Percentiles rank a stretch among this genome's conserved stretches.
These are phyloP conservation scores for Euphorbia schlechtendalii DNA, from an alignment of 441 rosid genomes.

Conservation along the genomic window DNA sequence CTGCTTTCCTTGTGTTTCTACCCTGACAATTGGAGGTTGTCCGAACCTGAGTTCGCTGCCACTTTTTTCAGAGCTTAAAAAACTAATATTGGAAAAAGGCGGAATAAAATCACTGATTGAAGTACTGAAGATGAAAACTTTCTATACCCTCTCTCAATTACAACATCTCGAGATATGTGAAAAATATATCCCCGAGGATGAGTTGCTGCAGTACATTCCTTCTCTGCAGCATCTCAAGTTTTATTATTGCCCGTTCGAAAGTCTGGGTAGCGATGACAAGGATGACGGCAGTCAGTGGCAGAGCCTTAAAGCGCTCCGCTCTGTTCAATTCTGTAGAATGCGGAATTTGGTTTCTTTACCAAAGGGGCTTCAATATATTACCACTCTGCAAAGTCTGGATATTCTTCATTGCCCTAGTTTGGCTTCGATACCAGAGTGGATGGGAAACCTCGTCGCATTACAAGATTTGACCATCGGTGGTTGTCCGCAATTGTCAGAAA, in stretches of 20 bases:
- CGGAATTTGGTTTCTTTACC: no score
- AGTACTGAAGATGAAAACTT: conserved; percentile 1
- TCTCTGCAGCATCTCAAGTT: no score
- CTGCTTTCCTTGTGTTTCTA: no score
- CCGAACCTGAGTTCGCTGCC: conserved; percentile 20
- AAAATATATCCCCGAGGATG: not conserved
- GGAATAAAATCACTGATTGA: not conserved
- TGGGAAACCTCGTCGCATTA: not conserved
- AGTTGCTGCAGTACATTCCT: no score
- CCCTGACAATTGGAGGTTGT: no score
- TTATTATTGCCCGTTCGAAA: no score
- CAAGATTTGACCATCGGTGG: no score
- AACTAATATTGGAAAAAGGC: not conserved
- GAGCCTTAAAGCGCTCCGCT: no score
- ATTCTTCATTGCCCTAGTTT: not conserved
- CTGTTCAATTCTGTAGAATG: no score
- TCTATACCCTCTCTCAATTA: conserved; percentile 2
- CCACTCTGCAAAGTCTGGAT: not conserved
- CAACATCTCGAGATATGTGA: not conserved
- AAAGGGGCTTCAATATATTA: not conserved
- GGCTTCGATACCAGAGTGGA: conserved; percentile 5
- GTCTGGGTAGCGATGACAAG: no score
- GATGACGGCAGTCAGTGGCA: no score
- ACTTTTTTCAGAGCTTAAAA: conserved; percentile 14
- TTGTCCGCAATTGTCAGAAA: not conserved